Percentiles rank a stretch among this genome's conserved stretches.
Evolutionary conservation across 1,284 basidiomycete genomes (phyloP).

Genomic region (Naganishia cerealis): DNA sequence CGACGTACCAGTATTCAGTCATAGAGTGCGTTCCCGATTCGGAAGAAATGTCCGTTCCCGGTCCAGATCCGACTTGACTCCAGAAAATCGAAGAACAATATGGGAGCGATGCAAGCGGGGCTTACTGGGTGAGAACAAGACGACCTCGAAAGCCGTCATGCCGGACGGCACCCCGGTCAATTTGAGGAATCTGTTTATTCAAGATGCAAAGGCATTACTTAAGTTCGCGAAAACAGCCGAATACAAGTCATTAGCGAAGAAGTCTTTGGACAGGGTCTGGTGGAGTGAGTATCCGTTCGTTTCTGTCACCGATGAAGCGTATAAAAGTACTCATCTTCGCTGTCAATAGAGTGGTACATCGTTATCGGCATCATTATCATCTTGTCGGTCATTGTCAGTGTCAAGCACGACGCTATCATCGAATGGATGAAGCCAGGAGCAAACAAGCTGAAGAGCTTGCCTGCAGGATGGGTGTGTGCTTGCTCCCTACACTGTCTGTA

Average conservation of each 20-base stretch:
- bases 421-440: slow-evolving; percentile 44
- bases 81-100: not conserved
- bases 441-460: slow-evolving; percentile 43
- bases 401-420: slow-evolving; percentile 47
- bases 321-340: not conserved
- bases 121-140: slow-evolving; percentile 12
- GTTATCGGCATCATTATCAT: slow-evolving; percentile 42
- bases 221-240: slow-evolving; percentile 6
- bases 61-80: not conserved
- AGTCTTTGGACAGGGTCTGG: slow-evolving; percentile 7
- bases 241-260: slow-evolving; percentile 5
- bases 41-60: not conserved
- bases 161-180: slow-evolving; percentile 8
- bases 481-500: too few relatives aligned
- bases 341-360: slow-evolving; percentile 44
- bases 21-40: not conserved
- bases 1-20: not conserved
- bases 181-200: slow-evolving; percentile 4
- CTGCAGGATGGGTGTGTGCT: slow-evolving; percentile 42
- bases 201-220: slow-evolving; percentile 11
- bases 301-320: not conserved
- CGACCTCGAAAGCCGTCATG: slow-evolving; percentile 5
- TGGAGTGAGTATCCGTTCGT: slow-evolving; percentile 29
- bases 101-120: slow-evolving; percentile 5
- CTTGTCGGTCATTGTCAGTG: slow-evolving; percentile 43